Evolutionary conservation across 495 filamentous ascomycete genomes (phyloP), one percentile per base, ranked within the genome.

Genomic region (Penicillium canescens): DNA sequence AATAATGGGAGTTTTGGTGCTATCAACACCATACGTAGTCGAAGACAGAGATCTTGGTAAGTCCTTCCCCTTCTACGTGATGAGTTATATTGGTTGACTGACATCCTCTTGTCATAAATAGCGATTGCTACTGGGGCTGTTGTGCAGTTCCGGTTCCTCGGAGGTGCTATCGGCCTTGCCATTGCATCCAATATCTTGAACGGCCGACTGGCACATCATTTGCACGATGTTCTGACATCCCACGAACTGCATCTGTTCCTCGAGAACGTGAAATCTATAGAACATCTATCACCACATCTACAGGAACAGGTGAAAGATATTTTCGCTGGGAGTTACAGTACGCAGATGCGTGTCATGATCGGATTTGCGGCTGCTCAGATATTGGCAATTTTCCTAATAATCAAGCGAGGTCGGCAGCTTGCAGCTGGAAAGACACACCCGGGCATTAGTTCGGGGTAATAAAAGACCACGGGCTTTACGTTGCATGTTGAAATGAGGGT

Each of bases 71-170:
- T 33, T 12, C 1, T 26, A 10, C 10, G 16, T 6, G 12, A 40
- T 13, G 35, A 55, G 36, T 12, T 40, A 13, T 34, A 38, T 34
- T 26, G 34, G n/a, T 46, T 49, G 10, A 57, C 39, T 46, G n/a
- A 23, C 12, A 20, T 16, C 4, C 11, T 6, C 3, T 40, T 41
- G 38, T 24, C 23, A 24, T 7, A 31, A 31, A 4, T 71, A 52
- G 82, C 82, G 0, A 75, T 80, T 28, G 80, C 78, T 1, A 79
- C 81, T 52, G 82, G 82, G 0, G 72, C 76, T 6, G 62, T 85
- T 1, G 78, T 78, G 12, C 82, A 86, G 61, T 62, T 77, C 28
- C 74, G 83, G 1, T 77, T 85, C 7, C 72, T 86, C 21, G 83
- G 83, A 11, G 83, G 83, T 20, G 73, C 74, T 18, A 68, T 86